phyloP scores from a whole-genome alignment of 257 asterid genomes.

The Solanum pimpinellifolium region DNA sequence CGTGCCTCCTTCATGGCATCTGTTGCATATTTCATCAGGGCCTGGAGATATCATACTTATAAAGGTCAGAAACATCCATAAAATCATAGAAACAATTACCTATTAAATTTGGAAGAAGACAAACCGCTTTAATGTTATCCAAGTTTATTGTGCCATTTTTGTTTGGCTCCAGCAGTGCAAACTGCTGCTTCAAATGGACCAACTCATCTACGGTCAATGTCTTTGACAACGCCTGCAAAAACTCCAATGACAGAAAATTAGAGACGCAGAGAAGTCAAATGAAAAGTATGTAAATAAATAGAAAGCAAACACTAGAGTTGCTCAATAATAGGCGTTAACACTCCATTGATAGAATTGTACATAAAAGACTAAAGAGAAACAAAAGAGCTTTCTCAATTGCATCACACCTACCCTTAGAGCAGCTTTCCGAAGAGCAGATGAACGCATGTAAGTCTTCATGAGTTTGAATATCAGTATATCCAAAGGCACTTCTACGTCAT shows the following conservation, averaged over 20 bases:
- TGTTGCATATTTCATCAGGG: conserved; percentile 55
- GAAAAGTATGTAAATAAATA: neutral
- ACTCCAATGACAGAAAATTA: neutral
- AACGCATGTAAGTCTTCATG: conserved; percentile 82
- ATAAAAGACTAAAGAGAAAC: neutral
- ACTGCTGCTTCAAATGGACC: conserved; percentile 38
- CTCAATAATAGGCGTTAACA: neutral
- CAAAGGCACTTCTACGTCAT: conserved; percentile 52
- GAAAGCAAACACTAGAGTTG: neutral
- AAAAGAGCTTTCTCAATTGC: neutral
- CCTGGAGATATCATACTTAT: conserved; percentile 30
- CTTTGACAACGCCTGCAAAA: conserved; percentile 35
- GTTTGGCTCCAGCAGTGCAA: conserved; percentile 31
- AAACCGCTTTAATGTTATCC: conserved; percentile 35
- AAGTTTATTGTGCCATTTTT: conserved; percentile 38
- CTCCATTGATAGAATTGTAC: neutral
- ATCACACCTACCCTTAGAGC: conserved; percentile 51
- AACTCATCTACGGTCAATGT: conserved; percentile 34
- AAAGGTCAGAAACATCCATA: neutral
- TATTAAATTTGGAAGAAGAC: neutral
- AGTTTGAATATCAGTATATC: conserved; percentile 71
- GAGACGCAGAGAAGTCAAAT: neutral
- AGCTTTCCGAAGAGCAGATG: conserved; percentile 91
- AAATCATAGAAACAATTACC: neutral
- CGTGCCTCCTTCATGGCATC: conserved; percentile 86